Evolutionary conservation across 306 rosid genomes (phyloP), one percentile per base, ranked within the genome.

Genomic region (Vigna hirtella): DNA sequence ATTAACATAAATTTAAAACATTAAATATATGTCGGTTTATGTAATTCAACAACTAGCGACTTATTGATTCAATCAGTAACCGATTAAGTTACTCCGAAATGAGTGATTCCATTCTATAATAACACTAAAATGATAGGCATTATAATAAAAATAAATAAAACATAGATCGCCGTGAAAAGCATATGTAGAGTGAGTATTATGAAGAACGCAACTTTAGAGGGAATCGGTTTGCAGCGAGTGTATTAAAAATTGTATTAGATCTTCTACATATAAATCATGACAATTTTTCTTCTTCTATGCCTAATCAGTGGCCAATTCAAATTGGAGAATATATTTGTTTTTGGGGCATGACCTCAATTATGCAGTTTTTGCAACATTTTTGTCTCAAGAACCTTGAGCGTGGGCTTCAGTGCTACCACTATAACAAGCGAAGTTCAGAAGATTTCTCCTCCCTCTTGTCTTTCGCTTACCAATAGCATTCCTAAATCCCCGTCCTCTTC

Each of bases 401-500:
- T 16, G 0, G 26, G 66, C 67, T 4, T 56, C 42, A 47, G 9
- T 18, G 61, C 30, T 68, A 38, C 64, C 43, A 48, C 61, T 76
- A 36, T 79, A 71, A 40, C 77, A 77, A 68, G 56, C 66, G 4
- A 69, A 61, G 43, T 42, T 77, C 6, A 71, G 58, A 71, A 72
- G 32, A n/a, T 82, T 83, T 70, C 9, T 84, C 34, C 15, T 79
- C 16, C 85, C 84, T 17, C 9, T 75, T 50, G 50, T 14, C 48
- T 22, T 73, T 47, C 79, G 70, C 50, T 40, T 83, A 0, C 61
- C 22, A 13, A 81, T 62, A 16, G 12, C 81, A 47, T 26, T 77
- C 62, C 18, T 84, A 24, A 84, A 22, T 59, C 84, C 72, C 18
- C 69, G 32, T 64, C 79, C 83, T 55, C 49, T 75, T 40, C 89